phyloP scores from a whole-genome alignment of 2,329 filamentous ascomycete genomes.

The Chaetomiaceae sp. region DNA sequence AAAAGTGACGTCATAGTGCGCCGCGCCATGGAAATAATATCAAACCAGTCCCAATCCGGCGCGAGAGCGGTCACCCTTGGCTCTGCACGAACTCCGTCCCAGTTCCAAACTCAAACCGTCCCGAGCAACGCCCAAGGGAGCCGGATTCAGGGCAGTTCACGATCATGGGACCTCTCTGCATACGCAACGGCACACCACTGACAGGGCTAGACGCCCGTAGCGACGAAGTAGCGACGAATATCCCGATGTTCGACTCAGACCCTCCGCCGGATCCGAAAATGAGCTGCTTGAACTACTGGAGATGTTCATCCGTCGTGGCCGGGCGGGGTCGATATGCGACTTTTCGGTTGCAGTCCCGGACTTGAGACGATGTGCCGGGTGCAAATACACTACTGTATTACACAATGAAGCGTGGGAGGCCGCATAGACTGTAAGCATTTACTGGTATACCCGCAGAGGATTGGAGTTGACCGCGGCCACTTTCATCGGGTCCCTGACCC shows the following conservation, averaged over 20 bases:
- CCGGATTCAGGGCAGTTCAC: background rate
- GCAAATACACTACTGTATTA: too few species aligned
- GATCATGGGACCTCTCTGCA: background rate
- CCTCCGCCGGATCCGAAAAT: background rate
- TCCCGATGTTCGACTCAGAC: background rate
- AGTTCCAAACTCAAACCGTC: background rate
- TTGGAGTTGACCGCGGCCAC: too few species aligned
- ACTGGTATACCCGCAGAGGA: too few species aligned
- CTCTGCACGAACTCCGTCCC: background rate
- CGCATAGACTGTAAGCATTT: too few species aligned
- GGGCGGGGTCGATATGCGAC: background rate
- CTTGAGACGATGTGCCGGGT: background rate
- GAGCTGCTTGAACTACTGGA: background rate
- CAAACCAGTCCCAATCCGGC: background rate
- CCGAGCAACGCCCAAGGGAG: background rate
- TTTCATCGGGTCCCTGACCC: too few species aligned
- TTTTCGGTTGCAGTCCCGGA: background rate
- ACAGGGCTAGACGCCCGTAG: background rate
- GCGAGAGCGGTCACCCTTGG: background rate
- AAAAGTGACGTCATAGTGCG: conserved; percentile 1
- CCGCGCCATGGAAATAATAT: background rate
- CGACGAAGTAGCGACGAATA: too few species aligned
- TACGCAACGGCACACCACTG: background rate
- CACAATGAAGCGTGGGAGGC: too few species aligned
- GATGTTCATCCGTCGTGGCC: background rate